phyloP scores from a whole-genome alignment of 371 early-diverging fungal species.

The Lichtheimia hyalospora region DNA sequence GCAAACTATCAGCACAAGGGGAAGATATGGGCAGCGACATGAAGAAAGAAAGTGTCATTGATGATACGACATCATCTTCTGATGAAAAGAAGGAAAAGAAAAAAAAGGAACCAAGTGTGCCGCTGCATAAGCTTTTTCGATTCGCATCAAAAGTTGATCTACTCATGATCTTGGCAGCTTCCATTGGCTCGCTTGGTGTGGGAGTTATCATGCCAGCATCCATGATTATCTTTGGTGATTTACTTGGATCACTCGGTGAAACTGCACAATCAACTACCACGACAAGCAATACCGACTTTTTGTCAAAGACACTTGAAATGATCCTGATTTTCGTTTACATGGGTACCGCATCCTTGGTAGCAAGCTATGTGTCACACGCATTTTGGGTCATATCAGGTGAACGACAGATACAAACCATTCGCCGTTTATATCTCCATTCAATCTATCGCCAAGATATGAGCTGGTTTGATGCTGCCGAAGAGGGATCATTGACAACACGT shows the following conservation, averaged over 20 bases:
- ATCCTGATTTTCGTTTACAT: constrained; percentile 31
- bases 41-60: neutral
- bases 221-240: constrained; percentile 27
- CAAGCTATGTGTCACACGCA: constrained; percentile 21
- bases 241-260: constrained; percentile 13
- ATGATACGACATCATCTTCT: neutral
- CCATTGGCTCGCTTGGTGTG: constrained; percentile 21
- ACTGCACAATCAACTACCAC: constrained; percentile 15
- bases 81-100: constrained; percentile 27
- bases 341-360: constrained; percentile 22
- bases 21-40: no score
- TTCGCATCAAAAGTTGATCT: constrained; percentile 66
- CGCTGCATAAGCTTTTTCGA: constrained; percentile 61
- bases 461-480: constrained; percentile 78
- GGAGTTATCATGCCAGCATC: constrained; percentile 15
- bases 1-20: no score
- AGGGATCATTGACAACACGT: constrained; percentile 69
- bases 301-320: constrained; percentile 15
- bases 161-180: constrained; percentile 43
- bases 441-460: constrained; percentile 83
- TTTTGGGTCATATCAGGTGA: constrained; percentile 41
- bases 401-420: constrained; percentile 53
- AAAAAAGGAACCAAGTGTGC: constrained; percentile 38
- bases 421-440: constrained; percentile 64
- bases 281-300: constrained; percentile 21